These are phyloP conservation scores for Chrysanthemum seticuspe DNA, from an alignment of 129 eudicot species.

Conservation along the genomic window DNA sequence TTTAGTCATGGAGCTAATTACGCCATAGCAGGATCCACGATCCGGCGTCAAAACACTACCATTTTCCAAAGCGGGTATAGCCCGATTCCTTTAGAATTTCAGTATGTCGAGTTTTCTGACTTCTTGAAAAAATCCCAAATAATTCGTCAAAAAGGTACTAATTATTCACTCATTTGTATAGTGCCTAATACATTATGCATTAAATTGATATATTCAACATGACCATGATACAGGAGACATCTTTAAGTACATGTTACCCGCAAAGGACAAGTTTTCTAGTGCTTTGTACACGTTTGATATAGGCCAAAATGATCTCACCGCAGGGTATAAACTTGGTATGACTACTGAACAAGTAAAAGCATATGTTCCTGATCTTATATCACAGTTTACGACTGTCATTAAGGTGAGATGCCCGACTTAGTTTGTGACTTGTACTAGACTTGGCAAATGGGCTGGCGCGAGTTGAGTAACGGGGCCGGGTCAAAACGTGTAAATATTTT, in stretches of 20 bases:
- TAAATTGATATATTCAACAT: not conserved
- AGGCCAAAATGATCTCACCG: slow-evolving; percentile 85
- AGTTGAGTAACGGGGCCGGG: not conserved
- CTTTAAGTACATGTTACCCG: slow-evolving; percentile 41
- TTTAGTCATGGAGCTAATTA: slow-evolving; percentile 82
- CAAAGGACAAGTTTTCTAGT: slow-evolving; percentile 40
- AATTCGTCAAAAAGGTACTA: slow-evolving; percentile 46
- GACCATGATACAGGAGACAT: slow-evolving; percentile 35
- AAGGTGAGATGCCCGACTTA: slow-evolving; percentile 41
- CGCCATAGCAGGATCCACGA: slow-evolving; percentile 73
- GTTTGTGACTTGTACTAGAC: not conserved
- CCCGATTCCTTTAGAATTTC: slow-evolving; percentile 57
- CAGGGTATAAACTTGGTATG: slow-evolving; percentile 75
- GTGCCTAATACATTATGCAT: not conserved
- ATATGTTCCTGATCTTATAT: slow-evolving; percentile 60
- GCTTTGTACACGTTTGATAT: slow-evolving; percentile 79
- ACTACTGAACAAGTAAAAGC: slow-evolving; percentile 60
- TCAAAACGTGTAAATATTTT: not conserved
- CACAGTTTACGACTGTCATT: slow-evolving; percentile 40
- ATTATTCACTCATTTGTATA: not conserved
- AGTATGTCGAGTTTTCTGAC: slow-evolving; percentile 38
- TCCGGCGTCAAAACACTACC: slow-evolving; percentile 66
- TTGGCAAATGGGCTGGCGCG: not conserved
- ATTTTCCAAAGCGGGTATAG: slow-evolving; percentile 59
- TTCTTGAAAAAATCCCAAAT: slow-evolving; percentile 43